Base-by-base conservation (phyloP, 2,329 filamentous ascomycete genomes). In the Aspergillus awamori region DNA sequence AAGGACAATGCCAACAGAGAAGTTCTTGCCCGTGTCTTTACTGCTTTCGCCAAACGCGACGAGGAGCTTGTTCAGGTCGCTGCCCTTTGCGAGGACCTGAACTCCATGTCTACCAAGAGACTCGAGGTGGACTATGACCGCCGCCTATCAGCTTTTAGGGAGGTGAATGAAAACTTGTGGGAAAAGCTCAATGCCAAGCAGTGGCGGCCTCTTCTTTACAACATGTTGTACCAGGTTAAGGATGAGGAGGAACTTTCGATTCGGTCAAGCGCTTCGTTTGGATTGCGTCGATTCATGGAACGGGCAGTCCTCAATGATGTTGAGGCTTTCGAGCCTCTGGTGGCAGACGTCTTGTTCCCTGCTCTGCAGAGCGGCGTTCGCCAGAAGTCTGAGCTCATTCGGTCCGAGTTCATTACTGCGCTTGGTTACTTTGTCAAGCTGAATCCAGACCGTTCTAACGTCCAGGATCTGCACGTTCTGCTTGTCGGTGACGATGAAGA, bases 211-310 rank as follows among this genome's bases (percentile, higher is more conserved):
- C 77, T 99, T 20, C 79, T 98, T 10, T 90, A 93, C 78, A 99
- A 98, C 72, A 86, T 96, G 80, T 82, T 97, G 2, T 98, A 89
- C 77, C 95, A 90, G 72, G 89, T 97, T 65, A 89, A 88, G 66
- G 87, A 94, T 65, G 89, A 92, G 58, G 92, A 97, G 64, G 95
- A 99, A 74, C 89, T 96, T 65, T 91, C 92, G 49, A 91, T 97
- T 53, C 81, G 97, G 60, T 82, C 86, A 2, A 97, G 94, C 73
- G 92, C 95, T 6, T 91, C 93, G 0, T 89, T 93, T 70, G 86
- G 87, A 5, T 79, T 99, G 41, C 90, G 90, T 69, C 85, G 88
- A 55, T 95, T 97, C 70, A 83, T 97, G 36, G 85, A 91, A 67
- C 83, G 85, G 52, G 83, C 84, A 2, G 79, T 84, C 2, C 70